Conservation (phyloP, 371 early-diverging fungal genomes). For the Syncephalis fuscata region DNA sequence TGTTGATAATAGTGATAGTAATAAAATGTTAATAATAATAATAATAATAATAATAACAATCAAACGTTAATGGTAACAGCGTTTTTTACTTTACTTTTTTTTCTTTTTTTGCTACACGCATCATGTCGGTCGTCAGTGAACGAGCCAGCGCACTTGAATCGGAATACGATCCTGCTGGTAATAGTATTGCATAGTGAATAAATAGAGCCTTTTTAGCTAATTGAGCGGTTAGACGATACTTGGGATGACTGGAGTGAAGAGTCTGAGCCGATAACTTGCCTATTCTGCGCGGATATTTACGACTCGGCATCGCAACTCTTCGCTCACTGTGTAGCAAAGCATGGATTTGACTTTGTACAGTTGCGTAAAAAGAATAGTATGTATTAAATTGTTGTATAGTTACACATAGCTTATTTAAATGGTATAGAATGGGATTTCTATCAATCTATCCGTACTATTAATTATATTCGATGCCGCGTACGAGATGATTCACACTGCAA, state of each 20-base stretch:
- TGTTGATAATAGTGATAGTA: no score
- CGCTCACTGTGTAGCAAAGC: conserved; percentile 35
- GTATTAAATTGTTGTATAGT: conserved; percentile 2
- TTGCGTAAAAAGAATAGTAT: conserved; percentile 22
- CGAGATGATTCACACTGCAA: conserved; percentile 2
- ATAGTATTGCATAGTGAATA: no score
- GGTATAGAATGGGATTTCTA: conserved; percentile 58
- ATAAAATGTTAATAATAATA: no score
- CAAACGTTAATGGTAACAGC: no score
- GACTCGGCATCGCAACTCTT: conserved; percentile 31
- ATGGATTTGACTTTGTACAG: conserved; percentile 51
- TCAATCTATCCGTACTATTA: conserved; percentile 69
- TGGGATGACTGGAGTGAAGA: conserved; percentile 77
- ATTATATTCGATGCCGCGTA: conserved; percentile 52
- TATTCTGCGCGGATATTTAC: conserved; percentile 42
- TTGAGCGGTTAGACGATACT: background rate
- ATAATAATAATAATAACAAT: no score
- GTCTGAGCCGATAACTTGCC: conserved; percentile 43
- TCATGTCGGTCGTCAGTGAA: no score
- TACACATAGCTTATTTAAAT: background rate
- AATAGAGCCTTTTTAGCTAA: no score
- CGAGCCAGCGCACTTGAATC: no score
- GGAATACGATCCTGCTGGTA: no score
- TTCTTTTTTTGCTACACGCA: no score
- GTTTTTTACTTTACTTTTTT: no score